Conservation (phyloP, 345 rosid species). For the Brassica carinata region DNA sequence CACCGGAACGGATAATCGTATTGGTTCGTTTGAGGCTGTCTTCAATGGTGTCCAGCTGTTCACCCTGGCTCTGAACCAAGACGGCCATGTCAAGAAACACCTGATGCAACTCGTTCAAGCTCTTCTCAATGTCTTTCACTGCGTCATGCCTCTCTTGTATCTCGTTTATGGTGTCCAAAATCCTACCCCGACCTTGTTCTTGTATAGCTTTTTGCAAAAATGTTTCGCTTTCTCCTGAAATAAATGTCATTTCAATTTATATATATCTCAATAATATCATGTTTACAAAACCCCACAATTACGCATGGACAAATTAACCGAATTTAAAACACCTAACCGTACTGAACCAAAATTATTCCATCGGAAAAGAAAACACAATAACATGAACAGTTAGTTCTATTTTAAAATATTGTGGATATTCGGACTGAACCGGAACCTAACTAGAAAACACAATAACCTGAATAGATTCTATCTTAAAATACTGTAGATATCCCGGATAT, state of each 20-base stretch:
- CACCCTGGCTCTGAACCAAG: conserved; percentile 66
- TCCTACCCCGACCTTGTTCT: conserved; percentile 83
- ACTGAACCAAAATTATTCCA: too few relatives aligned
- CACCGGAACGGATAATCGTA: conserved; percentile 60
- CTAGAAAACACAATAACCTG: neutral
- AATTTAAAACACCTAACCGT: too few relatives aligned
- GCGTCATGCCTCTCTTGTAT: conserved; percentile 90
- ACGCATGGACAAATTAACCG: neutral
- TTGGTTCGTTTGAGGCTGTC: conserved; percentile 61
- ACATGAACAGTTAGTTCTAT: neutral
- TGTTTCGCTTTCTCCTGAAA: conserved; percentile 82
- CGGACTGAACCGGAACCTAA: too few relatives aligned
- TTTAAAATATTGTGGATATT: too few relatives aligned
- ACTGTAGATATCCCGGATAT: neutral
- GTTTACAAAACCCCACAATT: neutral
- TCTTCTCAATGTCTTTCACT: conserved; percentile 73
- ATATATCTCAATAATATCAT: neutral
- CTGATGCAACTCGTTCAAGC: conserved; percentile 80
- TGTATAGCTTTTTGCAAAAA: conserved; percentile 86
- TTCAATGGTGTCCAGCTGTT: conserved; percentile 71
- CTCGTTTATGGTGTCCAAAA: conserved; percentile 72
- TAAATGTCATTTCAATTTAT: neutral
- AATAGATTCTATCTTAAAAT: neutral
- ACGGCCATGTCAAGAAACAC: conserved; percentile 85
- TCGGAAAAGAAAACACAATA: too few relatives aligned